phyloP scores from a whole-genome alignment of 495 filamentous ascomycete genomes.

The Tuber umbilicatum region DNA sequence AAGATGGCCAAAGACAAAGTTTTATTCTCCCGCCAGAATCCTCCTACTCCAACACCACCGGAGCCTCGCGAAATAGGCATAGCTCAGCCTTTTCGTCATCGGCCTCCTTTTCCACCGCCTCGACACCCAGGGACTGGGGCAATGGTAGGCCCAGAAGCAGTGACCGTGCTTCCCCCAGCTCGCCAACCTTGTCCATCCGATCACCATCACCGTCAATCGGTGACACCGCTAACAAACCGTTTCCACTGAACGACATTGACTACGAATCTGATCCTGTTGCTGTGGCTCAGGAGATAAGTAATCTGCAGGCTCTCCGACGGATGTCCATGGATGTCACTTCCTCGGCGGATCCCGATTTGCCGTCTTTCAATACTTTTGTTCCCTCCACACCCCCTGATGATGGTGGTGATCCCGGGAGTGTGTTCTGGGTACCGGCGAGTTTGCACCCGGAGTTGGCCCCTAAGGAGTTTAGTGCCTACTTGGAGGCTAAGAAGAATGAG shows the following conservation, averaged over 20 bases:
- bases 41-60: constrained; percentile 21
- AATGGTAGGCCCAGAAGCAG: constrained; percentile 29
- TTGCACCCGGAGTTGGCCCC: constrained; percentile 93
- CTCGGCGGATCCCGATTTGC: constrained; percentile 85
- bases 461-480: constrained; percentile 91
- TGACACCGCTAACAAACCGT: constrained; percentile 66
- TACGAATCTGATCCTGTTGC: constrained; percentile 83
- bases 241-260: constrained; percentile 86
- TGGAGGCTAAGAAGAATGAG: constrained; percentile 82
- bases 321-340: constrained; percentile 98
- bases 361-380: constrained; percentile 65
- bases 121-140: constrained; percentile 16
- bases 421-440: constrained; percentile 94
- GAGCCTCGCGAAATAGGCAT: constrained; percentile 21
- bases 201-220: constrained; percentile 49
- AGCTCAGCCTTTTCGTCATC: constrained; percentile 28
- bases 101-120: constrained; percentile 16
- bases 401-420: constrained; percentile 77
- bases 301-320: constrained; percentile 85
- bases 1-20: constrained; percentile 52
- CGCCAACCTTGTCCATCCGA: constrained; percentile 56
- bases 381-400: constrained; percentile 68
- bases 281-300: constrained; percentile 90
- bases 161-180: constrained; percentile 45
- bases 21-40: constrained; percentile 33